A percentile compares a stretch with the other conserved stretches of the same genome.
Conservation (phyloP, 177 flowering plant genomes). For the Vitis hybrid region DNA sequence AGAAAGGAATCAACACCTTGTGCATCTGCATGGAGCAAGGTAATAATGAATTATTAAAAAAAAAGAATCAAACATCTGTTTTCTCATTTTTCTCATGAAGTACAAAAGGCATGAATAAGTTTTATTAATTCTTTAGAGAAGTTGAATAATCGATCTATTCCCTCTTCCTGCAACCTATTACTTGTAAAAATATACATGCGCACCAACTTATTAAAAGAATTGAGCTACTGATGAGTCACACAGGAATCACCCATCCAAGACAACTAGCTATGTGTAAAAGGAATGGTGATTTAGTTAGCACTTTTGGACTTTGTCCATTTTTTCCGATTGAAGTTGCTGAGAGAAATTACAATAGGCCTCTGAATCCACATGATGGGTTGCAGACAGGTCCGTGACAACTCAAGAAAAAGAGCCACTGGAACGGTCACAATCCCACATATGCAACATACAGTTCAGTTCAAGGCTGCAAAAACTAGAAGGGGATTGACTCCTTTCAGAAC, state of each 20-base stretch:
- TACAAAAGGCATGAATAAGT: background rate
- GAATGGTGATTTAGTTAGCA: background rate
- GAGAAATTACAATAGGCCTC: background rate
- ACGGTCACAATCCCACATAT: no score
- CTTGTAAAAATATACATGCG: background rate
- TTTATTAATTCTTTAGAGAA: background rate
- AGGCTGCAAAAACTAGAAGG: no score
- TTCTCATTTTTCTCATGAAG: background rate
- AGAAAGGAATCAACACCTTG: constrained; percentile 13
- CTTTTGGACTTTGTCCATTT: background rate
- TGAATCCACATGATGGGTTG: no score
- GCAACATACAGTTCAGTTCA: no score
- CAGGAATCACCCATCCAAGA: background rate
- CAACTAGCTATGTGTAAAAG: background rate
- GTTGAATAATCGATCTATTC: background rate
- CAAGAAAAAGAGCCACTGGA: no score
- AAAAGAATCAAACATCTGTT: background rate
- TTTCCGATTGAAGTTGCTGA: no score
- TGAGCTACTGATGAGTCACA: background rate
- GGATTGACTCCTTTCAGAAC: no score
- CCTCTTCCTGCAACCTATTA: background rate
- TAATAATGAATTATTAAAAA: background rate
- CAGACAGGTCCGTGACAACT: no score
- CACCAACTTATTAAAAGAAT: background rate
- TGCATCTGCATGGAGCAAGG: constrained; percentile 12